Conservation (phyloP, 2,329 filamentous ascomycete species). For the Neofusicoccum cordaticola region DNA sequence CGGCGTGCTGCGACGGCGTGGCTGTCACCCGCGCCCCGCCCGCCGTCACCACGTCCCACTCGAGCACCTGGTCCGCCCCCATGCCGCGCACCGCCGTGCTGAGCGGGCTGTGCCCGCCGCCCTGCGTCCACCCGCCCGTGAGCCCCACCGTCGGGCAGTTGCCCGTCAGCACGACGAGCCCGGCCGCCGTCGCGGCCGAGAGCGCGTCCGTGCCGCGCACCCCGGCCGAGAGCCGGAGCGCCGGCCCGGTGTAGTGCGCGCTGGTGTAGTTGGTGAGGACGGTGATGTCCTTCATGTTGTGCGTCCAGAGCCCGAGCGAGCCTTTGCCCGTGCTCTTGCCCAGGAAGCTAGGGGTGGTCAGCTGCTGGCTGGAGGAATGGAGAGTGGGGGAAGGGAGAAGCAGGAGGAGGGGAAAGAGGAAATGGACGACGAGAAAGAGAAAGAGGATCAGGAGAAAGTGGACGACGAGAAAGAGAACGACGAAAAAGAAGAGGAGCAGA, state of each 20-base stretch:
- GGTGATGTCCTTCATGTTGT: conserved; percentile 32
- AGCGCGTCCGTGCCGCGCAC: conserved; percentile 32
- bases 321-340: conserved; percentile 33
- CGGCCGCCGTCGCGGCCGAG: conserved; percentile 24
- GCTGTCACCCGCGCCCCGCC: conserved; percentile 28
- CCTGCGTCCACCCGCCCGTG: conserved; percentile 32
- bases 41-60: conserved; percentile 33
- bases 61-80: conserved; percentile 31
- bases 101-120: conserved; percentile 28
- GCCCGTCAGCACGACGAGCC: conserved; percentile 27
- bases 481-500: conserved; percentile 16
- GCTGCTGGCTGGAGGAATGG: conserved; percentile 21
- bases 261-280: conserved; percentile 30
- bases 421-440: no score
- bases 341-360: conserved; percentile 23
- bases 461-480: no score
- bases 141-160: conserved; percentile 34
- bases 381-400: no score
- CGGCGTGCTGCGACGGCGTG: conserved; percentile 27
- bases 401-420: no score
- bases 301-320: conserved; percentile 35
- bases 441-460: no score
- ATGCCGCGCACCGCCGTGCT: conserved; percentile 21
- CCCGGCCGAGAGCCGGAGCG: conserved; percentile 28
- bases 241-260: conserved; percentile 28